phyloP scores from a whole-genome alignment of 345 rosid species.

The Toxicodendron radicans region DNA sequence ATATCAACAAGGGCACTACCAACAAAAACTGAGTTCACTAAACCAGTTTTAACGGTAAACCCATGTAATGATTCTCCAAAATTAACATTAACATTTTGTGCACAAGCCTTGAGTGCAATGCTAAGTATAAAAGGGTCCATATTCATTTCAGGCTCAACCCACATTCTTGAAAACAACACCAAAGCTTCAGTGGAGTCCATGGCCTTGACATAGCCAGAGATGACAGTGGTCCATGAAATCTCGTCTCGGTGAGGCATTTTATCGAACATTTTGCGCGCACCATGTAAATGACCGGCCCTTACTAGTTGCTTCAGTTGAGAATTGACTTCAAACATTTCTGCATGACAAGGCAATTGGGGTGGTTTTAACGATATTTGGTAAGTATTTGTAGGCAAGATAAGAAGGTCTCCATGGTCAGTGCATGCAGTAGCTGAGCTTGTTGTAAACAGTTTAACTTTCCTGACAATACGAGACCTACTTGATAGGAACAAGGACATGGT shows the following conservation, averaged over 20 bases:
- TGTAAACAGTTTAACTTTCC: constrained; percentile 26
- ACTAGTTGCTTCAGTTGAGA: constrained; percentile 37
- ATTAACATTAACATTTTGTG: constrained; percentile 35
- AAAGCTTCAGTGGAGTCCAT: constrained; percentile 51
- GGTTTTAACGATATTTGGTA: constrained; percentile 3
- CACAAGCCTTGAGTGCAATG: constrained; percentile 74
- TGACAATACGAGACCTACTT: constrained; percentile 12
- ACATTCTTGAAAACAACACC: constrained; percentile 60
- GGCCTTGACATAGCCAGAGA: constrained; percentile 65
- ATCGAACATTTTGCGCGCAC: constrained; percentile 76
- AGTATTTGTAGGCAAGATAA: constrained; percentile 14
- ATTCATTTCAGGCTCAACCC: constrained; percentile 47
- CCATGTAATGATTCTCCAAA: constrained; percentile 76
- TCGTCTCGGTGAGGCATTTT: constrained; percentile 65
- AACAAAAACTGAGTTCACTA: constrained; percentile 65
- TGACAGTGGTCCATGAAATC: constrained; percentile 72
- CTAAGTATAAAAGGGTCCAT: constrained; percentile 72
- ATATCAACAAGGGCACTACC: constrained; percentile 71
- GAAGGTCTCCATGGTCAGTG: constrained; percentile 9
- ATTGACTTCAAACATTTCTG: constrained; percentile 39
- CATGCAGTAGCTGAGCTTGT: constrained; percentile 15
- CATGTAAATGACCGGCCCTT: constrained; percentile 34
- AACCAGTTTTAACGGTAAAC: constrained; percentile 49
- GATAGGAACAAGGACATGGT: constrained; percentile 25
- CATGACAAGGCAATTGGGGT: constrained; percentile 14